Percentiles rank a stretch among this genome's conserved stretches.
phyloP scores from a whole-genome alignment of 2,329 filamentous ascomycete species.

The Allantophomopsis lycopodina region DNA sequence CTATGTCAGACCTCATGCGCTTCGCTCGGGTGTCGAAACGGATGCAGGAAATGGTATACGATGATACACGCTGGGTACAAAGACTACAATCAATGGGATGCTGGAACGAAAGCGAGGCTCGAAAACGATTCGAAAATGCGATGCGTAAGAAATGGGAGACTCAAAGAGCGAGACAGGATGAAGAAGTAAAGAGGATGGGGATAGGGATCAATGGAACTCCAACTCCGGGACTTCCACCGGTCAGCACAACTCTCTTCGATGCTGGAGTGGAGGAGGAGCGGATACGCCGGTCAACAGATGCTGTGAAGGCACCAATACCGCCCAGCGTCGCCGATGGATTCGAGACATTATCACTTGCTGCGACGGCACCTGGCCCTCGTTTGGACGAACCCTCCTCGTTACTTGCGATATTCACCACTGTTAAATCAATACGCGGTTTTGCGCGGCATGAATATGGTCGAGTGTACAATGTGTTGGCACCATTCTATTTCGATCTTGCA shows the following conservation, averaged over 20 bases:
- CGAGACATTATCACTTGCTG: slow-evolving; percentile 50
- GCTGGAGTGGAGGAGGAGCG: slow-evolving; percentile 52
- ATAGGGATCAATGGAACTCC: slow-evolving; percentile 14
- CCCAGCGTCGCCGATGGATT: slow-evolving; percentile 54
- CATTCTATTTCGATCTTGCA: slow-evolving; percentile 77
- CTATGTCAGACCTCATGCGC: slow-evolving; percentile 70
- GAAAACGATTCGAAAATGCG: slow-evolving; percentile 64
- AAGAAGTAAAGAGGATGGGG: slow-evolving; percentile 17
- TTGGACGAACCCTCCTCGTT: slow-evolving; percentile 48
- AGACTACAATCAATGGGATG: slow-evolving; percentile 75
- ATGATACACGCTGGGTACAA: slow-evolving; percentile 90
- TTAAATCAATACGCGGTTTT: slow-evolving; percentile 67
- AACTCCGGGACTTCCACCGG: slow-evolving; percentile 15
- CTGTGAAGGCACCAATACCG: slow-evolving; percentile 10
- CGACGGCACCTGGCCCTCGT: slow-evolving; percentile 19
- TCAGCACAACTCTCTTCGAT: slow-evolving; percentile 58
- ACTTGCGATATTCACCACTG: slow-evolving; percentile 54
- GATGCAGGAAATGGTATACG: slow-evolving; percentile 96
- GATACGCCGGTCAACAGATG: slow-evolving; percentile 23
- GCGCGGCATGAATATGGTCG: slow-evolving; percentile 86
- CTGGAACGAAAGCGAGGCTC: slow-evolving; percentile 83
- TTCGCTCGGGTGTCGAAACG: slow-evolving; percentile 76
- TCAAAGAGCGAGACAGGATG: slow-evolving; percentile 23
- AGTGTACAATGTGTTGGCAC: slow-evolving; percentile 75
- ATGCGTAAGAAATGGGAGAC: slow-evolving; percentile 47